Conservation (phyloP, 768 basidiomycete species). For the Galerina marginata region DNA sequence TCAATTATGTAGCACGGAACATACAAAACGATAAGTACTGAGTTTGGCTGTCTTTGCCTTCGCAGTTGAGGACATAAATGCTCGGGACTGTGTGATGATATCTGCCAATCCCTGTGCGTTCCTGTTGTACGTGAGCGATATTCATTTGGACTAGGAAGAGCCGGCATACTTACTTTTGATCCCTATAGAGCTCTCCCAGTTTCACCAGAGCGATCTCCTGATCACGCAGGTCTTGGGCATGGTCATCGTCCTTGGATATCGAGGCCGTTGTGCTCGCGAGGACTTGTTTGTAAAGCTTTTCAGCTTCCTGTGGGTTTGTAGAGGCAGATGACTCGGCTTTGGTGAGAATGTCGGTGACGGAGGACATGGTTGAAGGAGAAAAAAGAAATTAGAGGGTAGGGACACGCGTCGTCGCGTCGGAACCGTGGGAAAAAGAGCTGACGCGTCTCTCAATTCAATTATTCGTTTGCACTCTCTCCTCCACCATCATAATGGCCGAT, state of each 20-base stretch:
- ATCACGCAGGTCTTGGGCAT: conserved; percentile 67
- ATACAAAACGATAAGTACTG: conserved; percentile 53
- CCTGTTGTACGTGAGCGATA: conserved; percentile 44
- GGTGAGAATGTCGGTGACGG: conserved; percentile 52
- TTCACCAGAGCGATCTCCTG: conserved; percentile 87
- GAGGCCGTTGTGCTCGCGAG: conserved; percentile 48
- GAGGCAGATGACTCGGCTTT: conserved; percentile 53
- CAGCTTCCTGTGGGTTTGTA: conserved; percentile 64
- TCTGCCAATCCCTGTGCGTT: conserved; percentile 86
- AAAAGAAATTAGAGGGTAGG: conserved; percentile 6
- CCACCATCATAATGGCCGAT: conserved; percentile 67
- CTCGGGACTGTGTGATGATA: conserved; percentile 81
- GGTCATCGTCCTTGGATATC: conserved; percentile 40
- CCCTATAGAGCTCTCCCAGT: conserved; percentile 86
- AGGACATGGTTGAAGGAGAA: conserved; percentile 14
- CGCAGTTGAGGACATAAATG: conserved; percentile 92
- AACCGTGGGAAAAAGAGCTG: conserved; percentile 38
- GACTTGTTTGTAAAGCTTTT: conserved; percentile 76
- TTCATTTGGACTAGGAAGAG: neutral
- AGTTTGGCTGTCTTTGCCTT: conserved; percentile 98
- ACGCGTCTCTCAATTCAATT: conserved; percentile 34
- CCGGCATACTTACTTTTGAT: conserved; percentile 67
- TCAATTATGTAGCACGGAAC: neutral
- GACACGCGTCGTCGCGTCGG: conserved; percentile 37
- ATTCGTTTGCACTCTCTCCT: conserved; percentile 18